Conservation (phyloP, 2,329 filamentous ascomycete species). For the Penicillium sp. region DNA sequence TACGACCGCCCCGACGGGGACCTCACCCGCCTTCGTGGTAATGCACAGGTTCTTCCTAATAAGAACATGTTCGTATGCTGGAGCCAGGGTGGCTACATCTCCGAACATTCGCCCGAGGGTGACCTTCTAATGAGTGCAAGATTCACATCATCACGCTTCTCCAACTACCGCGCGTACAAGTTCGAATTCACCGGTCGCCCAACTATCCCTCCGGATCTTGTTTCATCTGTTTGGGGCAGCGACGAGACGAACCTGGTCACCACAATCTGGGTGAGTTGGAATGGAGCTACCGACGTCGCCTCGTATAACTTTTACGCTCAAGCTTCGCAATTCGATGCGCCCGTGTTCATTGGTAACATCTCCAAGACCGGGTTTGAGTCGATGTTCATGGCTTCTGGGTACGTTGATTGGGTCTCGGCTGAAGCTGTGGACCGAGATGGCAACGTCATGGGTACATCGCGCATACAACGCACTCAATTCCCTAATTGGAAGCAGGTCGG, state of each 20-base stretch:
- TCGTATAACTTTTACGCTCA: slow-evolving; percentile 36
- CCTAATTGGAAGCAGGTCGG: slow-evolving; percentile 19
- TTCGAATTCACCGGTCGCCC: slow-evolving; percentile 35
- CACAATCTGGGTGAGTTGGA: slow-evolving; percentile 35
- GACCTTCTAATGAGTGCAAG: slow-evolving; percentile 30
- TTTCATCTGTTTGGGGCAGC: slow-evolving; percentile 30
- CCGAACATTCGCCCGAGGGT: slow-evolving; percentile 31
- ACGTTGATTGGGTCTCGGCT: slow-evolving; percentile 22
- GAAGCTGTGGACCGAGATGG: slow-evolving; percentile 20
- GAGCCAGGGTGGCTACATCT: slow-evolving; percentile 35
- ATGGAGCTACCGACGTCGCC: slow-evolving; percentile 40
- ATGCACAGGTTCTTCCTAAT: slow-evolving; percentile 34
- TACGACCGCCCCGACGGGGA: slow-evolving; percentile 33
- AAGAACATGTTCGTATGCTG: slow-evolving; percentile 38
- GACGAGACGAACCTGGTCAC: slow-evolving; percentile 26
- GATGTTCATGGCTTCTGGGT: slow-evolving; percentile 22
- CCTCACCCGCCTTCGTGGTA: slow-evolving; percentile 35
- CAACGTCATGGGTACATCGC: slow-evolving; percentile 15
- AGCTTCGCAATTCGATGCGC: slow-evolving; percentile 19
- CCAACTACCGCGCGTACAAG: slow-evolving; percentile 43
- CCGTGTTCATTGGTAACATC: slow-evolving; percentile 18
- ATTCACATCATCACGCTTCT: slow-evolving; percentile 32
- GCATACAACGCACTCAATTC: slow-evolving; percentile 15
- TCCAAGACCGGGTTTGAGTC: slow-evolving; percentile 20
- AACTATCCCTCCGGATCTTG: slow-evolving; percentile 27